Evolutionary conservation across 2,329 filamentous ascomycete genomes (phyloP), one percentile per base, ranked within the genome.

Genomic region (Allantophomopsis lycopodina): DNA sequence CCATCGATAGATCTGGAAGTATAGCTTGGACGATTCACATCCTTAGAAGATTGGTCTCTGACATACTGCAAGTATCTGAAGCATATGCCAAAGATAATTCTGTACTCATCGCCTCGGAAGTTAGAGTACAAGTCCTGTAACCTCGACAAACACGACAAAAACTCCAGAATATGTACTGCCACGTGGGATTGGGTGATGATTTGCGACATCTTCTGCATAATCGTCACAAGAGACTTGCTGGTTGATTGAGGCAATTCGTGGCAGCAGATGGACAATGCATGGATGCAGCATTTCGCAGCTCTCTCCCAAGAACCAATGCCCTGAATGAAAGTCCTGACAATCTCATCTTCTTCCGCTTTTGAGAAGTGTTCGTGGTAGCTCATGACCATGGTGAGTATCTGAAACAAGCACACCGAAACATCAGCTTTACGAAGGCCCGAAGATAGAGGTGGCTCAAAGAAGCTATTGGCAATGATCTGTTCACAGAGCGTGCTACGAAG

Each of bases 161-260:
- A 96, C 54, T 98, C 91, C 37, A 98, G 68, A 44, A 98, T 94
- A 54, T 98, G 91, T 44, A 95, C 82, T 8, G 89, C 87, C 30
- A 95, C 82, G 41, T 88, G 77, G 6, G 86, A 79, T 52, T 94
- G 88, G 1, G 91, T 96, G 52, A 98, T 94, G 52, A 95, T 93
- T 50, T 88, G 85, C 1, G 88, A 82, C 84, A 98, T 94, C 55
- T 86, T 89, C 52, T 88, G 83, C 40, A 98, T 68, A 48, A 96
- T 85, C 35, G 78, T 82, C 35, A 89, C 83, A 44, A 96, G 68
- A 15, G 79, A 81, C 55, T 89, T 94, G 54, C 82, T 85, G 38
- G 88, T 83, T 11, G 89, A 89, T 14, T 83, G 71, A 2, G 91
- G 88, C 18, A 95, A 73, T 58, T 98, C 91, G 52, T 95, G 87